A percentile compares a stretch with the other conserved stretches of the same genome.
phyloP scores from a whole-genome alignment of 257 asterid genomes.

The Marsdenia floribunda region DNA sequence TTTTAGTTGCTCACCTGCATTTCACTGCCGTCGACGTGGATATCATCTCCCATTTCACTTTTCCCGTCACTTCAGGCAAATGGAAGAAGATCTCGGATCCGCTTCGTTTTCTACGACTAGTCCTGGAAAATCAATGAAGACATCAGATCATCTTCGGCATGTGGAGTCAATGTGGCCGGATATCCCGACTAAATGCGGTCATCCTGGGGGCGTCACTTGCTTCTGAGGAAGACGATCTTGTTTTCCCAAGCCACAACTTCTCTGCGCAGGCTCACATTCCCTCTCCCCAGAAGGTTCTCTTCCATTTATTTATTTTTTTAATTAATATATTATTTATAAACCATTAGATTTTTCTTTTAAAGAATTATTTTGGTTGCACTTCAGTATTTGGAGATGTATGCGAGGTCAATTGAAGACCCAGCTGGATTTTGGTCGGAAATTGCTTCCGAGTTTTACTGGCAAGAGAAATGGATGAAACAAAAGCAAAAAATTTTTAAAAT shows the following conservation, averaged over 20 bases:
- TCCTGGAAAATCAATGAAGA: constrained; percentile 21
- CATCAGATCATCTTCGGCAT: constrained; percentile 56
- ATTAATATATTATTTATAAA: background rate
- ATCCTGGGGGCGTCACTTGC: constrained; percentile 82
- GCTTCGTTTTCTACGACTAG: constrained; percentile 2
- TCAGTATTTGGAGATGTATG: constrained; percentile 79
- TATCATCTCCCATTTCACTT: constrained; percentile 1
- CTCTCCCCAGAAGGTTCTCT: constrained; percentile 59
- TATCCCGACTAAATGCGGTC: constrained; percentile 58
- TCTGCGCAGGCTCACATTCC: constrained; percentile 62
- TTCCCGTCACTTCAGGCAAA: constrained; percentile 3
- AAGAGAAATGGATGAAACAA: constrained; percentile 18
- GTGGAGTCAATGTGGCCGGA: constrained; percentile 65
- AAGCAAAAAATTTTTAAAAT: too few relatives aligned
- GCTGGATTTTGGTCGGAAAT: constrained; percentile 89
- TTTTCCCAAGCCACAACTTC: constrained; percentile 58
- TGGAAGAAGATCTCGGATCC: constrained; percentile 25
- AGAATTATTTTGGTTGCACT: background rate
- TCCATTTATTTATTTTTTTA: background rate
- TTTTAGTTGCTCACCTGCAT: constrained; percentile 4
- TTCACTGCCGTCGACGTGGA: background rate
- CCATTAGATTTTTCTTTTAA: background rate
- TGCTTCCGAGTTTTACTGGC: constrained; percentile 84
- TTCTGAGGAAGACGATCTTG: constrained; percentile 80
- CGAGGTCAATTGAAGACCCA: constrained; percentile 72